phyloP scores from a whole-genome alignment of 768 basidiomycete species.

The Boletus rufocinnamomeus region DNA sequence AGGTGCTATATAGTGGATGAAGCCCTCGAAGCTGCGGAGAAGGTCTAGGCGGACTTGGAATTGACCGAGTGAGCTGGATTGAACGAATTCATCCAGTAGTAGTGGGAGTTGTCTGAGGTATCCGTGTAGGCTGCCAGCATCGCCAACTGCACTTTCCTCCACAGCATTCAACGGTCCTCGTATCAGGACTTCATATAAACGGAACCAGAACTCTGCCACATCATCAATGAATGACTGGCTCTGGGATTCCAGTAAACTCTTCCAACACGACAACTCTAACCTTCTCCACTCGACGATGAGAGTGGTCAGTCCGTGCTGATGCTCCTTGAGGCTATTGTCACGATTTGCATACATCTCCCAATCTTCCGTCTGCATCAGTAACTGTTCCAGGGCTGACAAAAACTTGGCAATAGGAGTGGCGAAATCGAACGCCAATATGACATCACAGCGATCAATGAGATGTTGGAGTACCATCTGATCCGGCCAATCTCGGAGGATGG shows the following conservation, averaged over 20 bases:
- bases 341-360: conserved; percentile 97
- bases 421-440: conserved; percentile 60
- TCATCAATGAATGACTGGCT: conserved; percentile 43
- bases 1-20: conserved; percentile 41
- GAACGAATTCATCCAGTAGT: conserved; percentile 80
- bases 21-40: conserved; percentile 65
- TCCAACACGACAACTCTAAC: conserved; percentile 88
- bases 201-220: conserved; percentile 86
- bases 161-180: conserved; percentile 58
- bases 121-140: conserved; percentile 37
- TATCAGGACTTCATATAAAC: conserved; percentile 76
- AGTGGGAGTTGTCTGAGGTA: conserved; percentile 72
- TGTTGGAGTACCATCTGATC: conserved; percentile 97
- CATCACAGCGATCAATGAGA: conserved; percentile 68
- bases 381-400: conserved; percentile 79
- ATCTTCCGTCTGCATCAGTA: conserved; percentile 85
- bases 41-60: conserved; percentile 68
- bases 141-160: conserved; percentile 38
- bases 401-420: conserved; percentile 79
- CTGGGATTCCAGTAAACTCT: conserved; percentile 73
- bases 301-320: conserved; percentile 64
- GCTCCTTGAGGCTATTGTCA: conserved; percentile 73
- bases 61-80: conserved; percentile 79
- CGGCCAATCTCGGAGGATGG: conserved; percentile 81
- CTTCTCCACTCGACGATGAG: conserved; percentile 90